Evolutionary conservation across 768 basidiomycete genomes (phyloP).

Genomic region (Dioszegia aurantiaca): DNA sequence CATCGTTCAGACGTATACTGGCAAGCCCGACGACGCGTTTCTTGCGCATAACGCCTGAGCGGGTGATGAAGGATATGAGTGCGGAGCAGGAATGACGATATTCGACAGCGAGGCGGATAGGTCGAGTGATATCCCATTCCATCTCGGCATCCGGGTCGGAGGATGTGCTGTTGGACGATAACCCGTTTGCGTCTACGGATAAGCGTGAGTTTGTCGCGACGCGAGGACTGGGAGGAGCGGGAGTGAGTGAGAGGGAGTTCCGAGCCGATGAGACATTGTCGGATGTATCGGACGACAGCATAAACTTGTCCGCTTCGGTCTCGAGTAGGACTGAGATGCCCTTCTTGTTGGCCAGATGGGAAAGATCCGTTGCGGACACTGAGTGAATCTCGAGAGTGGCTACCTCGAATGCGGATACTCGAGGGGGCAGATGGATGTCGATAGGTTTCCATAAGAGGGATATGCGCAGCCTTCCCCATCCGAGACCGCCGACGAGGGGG

Average conservation of each 20-base stretch:
- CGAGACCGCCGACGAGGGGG: slow-evolving; percentile 48
- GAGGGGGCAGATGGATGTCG: slow-evolving; percentile 44
- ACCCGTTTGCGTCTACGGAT: too few relatives aligned
- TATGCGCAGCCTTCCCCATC: slow-evolving; percentile 48
- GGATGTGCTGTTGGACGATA: background rate
- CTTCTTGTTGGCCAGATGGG: slow-evolving; percentile 18
- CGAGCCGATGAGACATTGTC: slow-evolving; percentile 4
- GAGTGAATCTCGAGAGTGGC: slow-evolving; percentile 43
- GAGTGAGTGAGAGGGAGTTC: slow-evolving; percentile 4
- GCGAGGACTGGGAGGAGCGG: background rate
- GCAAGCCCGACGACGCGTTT: slow-evolving; percentile 39
- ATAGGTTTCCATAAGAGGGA: slow-evolving; percentile 52
- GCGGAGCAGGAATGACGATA: slow-evolving; percentile 51
- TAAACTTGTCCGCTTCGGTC: slow-evolving; percentile 41
- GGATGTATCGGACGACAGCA: slow-evolving; percentile 16
- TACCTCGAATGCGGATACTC: slow-evolving; percentile 47
- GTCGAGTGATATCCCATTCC: slow-evolving; percentile 36
- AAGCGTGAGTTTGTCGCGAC: background rate
- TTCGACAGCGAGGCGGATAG: slow-evolving; percentile 43
- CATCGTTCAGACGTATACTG: slow-evolving; percentile 32
- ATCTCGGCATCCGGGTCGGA: slow-evolving; percentile 17
- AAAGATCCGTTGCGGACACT: slow-evolving; percentile 23
- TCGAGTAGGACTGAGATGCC: slow-evolving; percentile 37
- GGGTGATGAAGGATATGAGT: slow-evolving; percentile 37
- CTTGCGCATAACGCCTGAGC: slow-evolving; percentile 42